Percentiles rank a stretch among this genome's conserved stretches.
Evolutionary conservation across 805 yeast species (phyloP).

Genomic region (Peterozyma toletana): DNA sequence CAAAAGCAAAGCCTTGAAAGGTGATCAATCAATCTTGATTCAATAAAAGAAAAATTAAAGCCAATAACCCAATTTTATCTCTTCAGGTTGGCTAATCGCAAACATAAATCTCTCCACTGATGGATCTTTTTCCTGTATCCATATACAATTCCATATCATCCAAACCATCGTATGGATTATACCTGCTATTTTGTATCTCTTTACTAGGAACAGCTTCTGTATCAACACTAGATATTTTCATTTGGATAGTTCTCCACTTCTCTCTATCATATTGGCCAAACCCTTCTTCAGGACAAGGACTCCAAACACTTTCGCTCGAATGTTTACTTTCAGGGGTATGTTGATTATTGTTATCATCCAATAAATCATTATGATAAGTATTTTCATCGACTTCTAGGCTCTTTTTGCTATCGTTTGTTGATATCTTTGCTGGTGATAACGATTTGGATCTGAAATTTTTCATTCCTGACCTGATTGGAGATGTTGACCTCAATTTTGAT

Average conservation of each 20-base stretch:
- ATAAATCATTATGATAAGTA: not conserved
- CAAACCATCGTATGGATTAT: too few species aligned
- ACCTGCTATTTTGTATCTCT: too few species aligned
- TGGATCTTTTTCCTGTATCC: not conserved
- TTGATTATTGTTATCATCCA: not conserved
- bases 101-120: constrained; percentile 1
- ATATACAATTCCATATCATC: not conserved
- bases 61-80: too few species aligned
- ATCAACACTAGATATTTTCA: constrained; percentile 4
- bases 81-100: not conserved
- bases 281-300: constrained; percentile 46
- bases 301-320: constrained; percentile 16
- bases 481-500: too few species aligned
- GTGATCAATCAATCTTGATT: too few species aligned
- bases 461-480: too few species aligned
- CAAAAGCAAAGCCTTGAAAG: too few species aligned
- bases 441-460: constrained; percentile 4
- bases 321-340: not conserved
- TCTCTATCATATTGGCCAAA: constrained; percentile 62
- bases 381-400: not conserved
- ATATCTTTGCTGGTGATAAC: constrained; percentile 4
- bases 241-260: constrained; percentile 51
- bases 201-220: too few species aligned
- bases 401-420: not conserved
- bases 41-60: too few species aligned